Conservation (phyloP, 495 filamentous ascomycete species). For the Niebla homalea region DNA sequence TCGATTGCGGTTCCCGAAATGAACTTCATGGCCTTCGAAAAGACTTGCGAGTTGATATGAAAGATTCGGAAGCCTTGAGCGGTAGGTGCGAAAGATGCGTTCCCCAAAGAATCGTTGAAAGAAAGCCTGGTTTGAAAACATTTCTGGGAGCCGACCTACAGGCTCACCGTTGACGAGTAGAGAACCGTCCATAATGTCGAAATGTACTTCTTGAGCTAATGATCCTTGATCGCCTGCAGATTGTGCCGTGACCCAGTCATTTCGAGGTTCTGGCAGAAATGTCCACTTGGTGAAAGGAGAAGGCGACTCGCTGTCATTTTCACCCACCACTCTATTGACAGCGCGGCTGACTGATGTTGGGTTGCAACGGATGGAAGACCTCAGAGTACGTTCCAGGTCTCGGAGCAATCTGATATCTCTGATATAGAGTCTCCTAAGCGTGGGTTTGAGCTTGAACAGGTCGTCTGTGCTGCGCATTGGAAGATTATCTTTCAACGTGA, state of each 20-base stretch:
- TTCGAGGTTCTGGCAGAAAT: constrained; percentile 1
- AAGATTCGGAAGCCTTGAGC: constrained; percentile 34
- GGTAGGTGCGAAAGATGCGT: constrained; percentile 32
- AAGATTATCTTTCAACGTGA: constrained; percentile 10
- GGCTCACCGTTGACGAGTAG: constrained; percentile 36
- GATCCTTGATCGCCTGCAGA: neutral
- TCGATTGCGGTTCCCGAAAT: constrained; percentile 32
- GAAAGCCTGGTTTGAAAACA: constrained; percentile 22
- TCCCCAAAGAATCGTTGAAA: constrained; percentile 36
- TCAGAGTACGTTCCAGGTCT: constrained; percentile 23
- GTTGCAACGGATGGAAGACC: constrained; percentile 14
- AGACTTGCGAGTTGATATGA: constrained; percentile 23
- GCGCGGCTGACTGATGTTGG: constrained; percentile 6
- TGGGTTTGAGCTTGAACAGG: neutral
- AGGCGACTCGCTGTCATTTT: neutral
- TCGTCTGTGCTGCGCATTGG: constrained; percentile 3
- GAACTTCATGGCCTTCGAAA: constrained; percentile 26
- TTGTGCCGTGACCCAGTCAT: constrained; percentile 6
- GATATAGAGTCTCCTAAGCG: constrained; percentile 25
- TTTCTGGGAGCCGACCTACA: constrained; percentile 32
- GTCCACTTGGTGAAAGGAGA: constrained; percentile 5
- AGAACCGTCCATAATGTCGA: constrained; percentile 34
- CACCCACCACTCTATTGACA: constrained; percentile 8
- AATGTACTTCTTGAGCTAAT: constrained; percentile 20
- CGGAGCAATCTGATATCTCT: constrained; percentile 34